phyloP scores from a whole-genome alignment of 768 basidiomycete genomes.

The Boletus vinaceobasis region DNA sequence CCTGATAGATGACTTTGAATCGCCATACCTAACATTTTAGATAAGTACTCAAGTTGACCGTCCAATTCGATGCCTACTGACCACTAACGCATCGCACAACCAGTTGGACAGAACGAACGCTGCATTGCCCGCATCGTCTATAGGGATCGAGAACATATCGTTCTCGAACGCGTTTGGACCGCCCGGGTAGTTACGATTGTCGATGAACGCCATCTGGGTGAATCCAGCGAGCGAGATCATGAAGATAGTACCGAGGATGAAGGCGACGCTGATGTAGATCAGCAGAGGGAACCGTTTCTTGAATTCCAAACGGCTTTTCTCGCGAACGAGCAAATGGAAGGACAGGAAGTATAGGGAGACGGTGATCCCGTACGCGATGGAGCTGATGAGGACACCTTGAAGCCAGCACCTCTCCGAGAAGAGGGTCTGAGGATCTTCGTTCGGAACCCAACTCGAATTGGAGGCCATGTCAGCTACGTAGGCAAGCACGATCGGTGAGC shows the following conservation, averaged over 20 bases:
- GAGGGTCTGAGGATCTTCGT: conserved; percentile 7
- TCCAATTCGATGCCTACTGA: neutral
- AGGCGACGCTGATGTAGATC: conserved; percentile 5
- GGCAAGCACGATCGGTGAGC: neutral
- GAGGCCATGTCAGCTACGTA: conserved; percentile 4
- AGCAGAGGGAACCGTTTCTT: neutral
- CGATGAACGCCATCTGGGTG: conserved; percentile 28
- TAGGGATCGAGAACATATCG: conserved; percentile 18
- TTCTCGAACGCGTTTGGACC: conserved; percentile 28
- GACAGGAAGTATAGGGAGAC: conserved; percentile 6
- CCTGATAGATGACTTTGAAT: conserved; percentile 16
- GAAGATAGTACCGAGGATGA: conserved; percentile 17
- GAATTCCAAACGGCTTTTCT: conserved; percentile 1
- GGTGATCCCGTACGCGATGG: conserved; percentile 8
- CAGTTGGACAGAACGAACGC: conserved; percentile 9
- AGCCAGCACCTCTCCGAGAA: conserved; percentile 22
- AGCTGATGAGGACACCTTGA: conserved; percentile 7
- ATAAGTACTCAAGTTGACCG: neutral
- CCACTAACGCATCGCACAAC: conserved; percentile 19
- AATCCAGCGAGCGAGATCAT: conserved; percentile 18
- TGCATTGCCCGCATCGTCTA: conserved; percentile 11
- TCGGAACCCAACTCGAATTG: conserved; percentile 18
- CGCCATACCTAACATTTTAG: conserved; percentile 7
- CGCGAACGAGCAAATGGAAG: conserved; percentile 1
- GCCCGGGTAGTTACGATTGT: conserved; percentile 30